Base-by-base conservation (phyloP, 768 basidiomycete species). In the Mycena vulgaris region DNA sequence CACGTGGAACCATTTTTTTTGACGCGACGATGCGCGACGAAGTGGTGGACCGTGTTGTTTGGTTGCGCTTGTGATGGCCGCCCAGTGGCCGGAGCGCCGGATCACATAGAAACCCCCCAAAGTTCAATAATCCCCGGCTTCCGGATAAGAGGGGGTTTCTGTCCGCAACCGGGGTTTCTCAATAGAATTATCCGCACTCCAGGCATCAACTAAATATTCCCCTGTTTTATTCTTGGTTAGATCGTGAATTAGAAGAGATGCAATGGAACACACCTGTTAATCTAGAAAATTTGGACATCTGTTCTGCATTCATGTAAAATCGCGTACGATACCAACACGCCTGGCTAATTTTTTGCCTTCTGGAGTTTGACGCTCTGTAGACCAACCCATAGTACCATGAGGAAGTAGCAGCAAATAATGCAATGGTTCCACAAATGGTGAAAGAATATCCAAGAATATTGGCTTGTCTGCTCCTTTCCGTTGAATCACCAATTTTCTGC, bases 301-400 rank as follows among this genome's bases (percentile, higher is more conserved):
- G 33, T 25, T 56, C 33, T 9, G 55, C 55, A n/a, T 56, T 56
- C 55, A 56, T 56, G 16, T 14, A 56, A n/a, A 56, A 39, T 25
- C 35, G 5, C 4, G 55, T 37, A n/a, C 55, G 55, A 25, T 39
- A 56, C 55, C 55, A 56, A 6, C 55, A 35, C 3, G 35, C 35
- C 14, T 56, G 55, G 21, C 35, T 39, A 19, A 56, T 39, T 37
- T 56, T 17, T 35, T 39, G 17, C 31, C 51, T 13, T 23, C 16
- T n/a, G 55, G 8, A n/a, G 17, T 39, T 2, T 10, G 16, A 27
- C 55, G 55, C 1, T 37, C n/a, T n/a, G 55, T 6, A 7, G 55
- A 56, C 55, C 55, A 56, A 9, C 55, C 55, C n/a, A n/a, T n/a
- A n/a, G n/a, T n/a, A n/a, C n/a, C n/a, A n/a, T n/a, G n/a, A n/a